Base-by-base conservation (phyloP, 768 basidiomycete species). In the Boletus rubropictus region DNA sequence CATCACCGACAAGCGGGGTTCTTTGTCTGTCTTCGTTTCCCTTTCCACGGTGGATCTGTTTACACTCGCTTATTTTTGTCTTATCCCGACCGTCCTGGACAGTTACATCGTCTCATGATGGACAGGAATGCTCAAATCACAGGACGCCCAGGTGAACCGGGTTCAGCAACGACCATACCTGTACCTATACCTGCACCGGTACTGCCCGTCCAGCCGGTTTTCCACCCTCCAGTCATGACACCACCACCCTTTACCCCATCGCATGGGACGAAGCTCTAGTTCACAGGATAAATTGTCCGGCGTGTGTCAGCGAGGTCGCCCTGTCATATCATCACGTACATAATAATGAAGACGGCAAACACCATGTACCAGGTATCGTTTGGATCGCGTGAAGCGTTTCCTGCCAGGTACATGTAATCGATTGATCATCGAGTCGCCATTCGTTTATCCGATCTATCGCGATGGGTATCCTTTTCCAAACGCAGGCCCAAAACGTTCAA, bases 41-140 rank as follows among this genome's bases (percentile, higher is more conserved):
- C 24, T 34, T 45, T 54, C 29, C 39, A 34, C 28, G 43, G 14
- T 32, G 34, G 45, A 48, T 44, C 48, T 29, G 40, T 44, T 51
- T 40, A 34, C 46, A 4, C 42, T 28, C 42, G 54, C 48, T 55
- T 42, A 55, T 52, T 48, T 25, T 40, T 20, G 25, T 35, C 43
- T 55, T 46, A 52, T 53, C 48, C 51, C 40, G 51, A 44, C 42
- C 27, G 31, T 32, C 36, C 44, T 31, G 35, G 45, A 47, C 57
- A 82, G 79, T 62, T 82, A 44, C 85, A 87, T 57, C 73, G 77
- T 39, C 76, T 88, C 51, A 82, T 88, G 82, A 80, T 86, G 81
- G 84, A 86, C 34, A 73, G 82, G 49, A 85, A 82, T 65, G 77
- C 77, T 14, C 76, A 77, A 52, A 67, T 77, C 41, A 78, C 75